Evolutionary conservation across 352 stramenopile species (phyloP).

Genomic region (Pelagophyceae sp.): DNA sequence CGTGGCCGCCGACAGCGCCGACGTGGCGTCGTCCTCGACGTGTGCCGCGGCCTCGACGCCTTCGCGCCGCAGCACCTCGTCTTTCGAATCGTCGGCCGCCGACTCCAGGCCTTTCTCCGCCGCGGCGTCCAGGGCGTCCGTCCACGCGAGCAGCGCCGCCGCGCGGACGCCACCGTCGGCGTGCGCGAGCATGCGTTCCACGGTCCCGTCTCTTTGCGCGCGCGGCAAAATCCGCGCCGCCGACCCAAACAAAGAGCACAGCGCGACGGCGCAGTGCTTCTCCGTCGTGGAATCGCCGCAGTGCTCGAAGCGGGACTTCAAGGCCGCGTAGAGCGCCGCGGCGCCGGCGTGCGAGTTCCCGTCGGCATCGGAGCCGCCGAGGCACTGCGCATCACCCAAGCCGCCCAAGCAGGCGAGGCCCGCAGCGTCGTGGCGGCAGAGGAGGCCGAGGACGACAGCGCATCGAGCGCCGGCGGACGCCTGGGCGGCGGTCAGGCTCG

Average conservation of each 20-base stretch:
- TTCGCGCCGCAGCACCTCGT: neutral
- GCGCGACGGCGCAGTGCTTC: neutral
- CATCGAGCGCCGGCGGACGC: neutral
- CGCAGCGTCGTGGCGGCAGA: neutral
- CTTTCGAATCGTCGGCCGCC: too few species aligned
- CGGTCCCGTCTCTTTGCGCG: neutral
- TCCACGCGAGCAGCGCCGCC: neutral
- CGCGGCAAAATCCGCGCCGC: neutral
- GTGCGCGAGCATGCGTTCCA: neutral
- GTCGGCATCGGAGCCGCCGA: neutral
- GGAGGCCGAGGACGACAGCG: neutral
- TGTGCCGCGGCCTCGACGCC: neutral
- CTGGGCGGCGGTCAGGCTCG: neutral
- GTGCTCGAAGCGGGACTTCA: neutral
- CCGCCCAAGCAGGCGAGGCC: too few species aligned
- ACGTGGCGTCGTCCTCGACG: neutral
- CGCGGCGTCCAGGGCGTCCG: neutral
- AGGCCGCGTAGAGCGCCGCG: neutral
- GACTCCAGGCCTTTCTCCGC: neutral
- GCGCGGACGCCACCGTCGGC: neutral
- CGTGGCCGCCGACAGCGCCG: neutral
- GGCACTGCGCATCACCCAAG: neutral
- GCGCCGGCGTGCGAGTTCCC: too few species aligned
- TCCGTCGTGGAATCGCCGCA: neutral
- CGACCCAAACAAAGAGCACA: neutral